Conservation (phyloP, 2,329 filamentous ascomycete genomes). For the Ascochyta viciae-villosae region DNA sequence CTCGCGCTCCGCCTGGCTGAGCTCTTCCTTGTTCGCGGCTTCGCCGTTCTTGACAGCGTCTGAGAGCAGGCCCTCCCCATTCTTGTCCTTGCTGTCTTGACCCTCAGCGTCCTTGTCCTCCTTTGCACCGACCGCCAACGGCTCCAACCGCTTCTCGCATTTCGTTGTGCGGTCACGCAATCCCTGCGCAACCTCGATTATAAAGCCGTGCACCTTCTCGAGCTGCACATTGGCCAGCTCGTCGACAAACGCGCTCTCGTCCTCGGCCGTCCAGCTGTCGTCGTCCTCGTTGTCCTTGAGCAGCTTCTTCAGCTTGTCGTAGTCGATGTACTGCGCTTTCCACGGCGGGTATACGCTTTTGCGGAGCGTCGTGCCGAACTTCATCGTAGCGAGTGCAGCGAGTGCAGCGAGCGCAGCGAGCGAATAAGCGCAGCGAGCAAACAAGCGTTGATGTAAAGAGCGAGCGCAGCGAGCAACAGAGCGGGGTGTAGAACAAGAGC, state of each 20-base stretch:
- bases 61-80: conserved; percentile 20
- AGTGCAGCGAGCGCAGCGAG: too few species aligned
- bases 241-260: conserved; percentile 92
- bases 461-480: too few species aligned
- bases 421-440: too few species aligned
- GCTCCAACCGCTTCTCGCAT: conserved; percentile 70
- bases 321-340: conserved; percentile 95
- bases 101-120: conserved; percentile 19
- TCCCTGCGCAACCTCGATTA: conserved; percentile 79
- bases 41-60: conserved; percentile 21
- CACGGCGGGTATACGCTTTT: conserved; percentile 83
- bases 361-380: conserved; percentile 88
- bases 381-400: conserved; percentile 63
- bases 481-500: too few species aligned
- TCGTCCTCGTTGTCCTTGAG: conserved; percentile 74
- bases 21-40: conserved; percentile 33
- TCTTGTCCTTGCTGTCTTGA: not conserved
- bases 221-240: conserved; percentile 94
- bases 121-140: conserved; percentile 54
- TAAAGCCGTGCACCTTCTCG: conserved; percentile 92
- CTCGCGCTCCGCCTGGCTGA: conserved; percentile 52
- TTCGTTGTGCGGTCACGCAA: conserved; percentile 81
- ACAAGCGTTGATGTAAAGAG: too few species aligned
- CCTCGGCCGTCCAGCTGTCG: conserved; percentile 84
- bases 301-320: conserved; percentile 87